phyloP scores from a whole-genome alignment of 2,329 filamentous ascomycete genomes.

The Neophaeococcomyces aloes region DNA sequence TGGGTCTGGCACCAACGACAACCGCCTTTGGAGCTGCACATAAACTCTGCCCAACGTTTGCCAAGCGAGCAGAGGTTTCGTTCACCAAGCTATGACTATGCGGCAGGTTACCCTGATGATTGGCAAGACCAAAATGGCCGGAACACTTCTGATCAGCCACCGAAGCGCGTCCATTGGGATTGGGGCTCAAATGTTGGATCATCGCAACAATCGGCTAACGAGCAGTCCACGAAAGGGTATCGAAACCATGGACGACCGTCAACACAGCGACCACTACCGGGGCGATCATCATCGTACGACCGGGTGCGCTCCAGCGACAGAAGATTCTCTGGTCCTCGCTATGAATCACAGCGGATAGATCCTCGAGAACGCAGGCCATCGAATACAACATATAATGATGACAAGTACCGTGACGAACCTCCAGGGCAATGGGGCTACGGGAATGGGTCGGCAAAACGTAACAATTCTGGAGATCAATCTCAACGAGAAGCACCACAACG shows the following conservation, averaged over 20 bases:
- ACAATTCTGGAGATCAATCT: too few species aligned
- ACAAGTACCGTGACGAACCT: not conserved
- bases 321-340: not conserved
- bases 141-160: not conserved
- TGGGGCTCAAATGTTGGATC: not conserved
- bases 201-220: too few species aligned
- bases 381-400: not conserved
- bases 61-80: not conserved
- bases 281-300: not conserved
- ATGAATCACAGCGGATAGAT: not conserved
- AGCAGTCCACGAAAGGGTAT: too few species aligned
- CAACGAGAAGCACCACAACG: too few species aligned
- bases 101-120: not conserved
- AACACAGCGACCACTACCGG: not conserved
- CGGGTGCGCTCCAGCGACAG: not conserved
- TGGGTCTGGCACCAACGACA: constrained; percentile 6
- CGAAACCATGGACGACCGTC: not conserved
- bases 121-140: not conserved
- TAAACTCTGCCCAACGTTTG: not conserved
- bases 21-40: not conserved
- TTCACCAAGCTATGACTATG: not conserved
- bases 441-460: too few species aligned
- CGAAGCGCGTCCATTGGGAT: not conserved
- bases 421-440: too few species aligned
- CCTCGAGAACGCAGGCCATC: not conserved